Evolutionary conservation across 2,329 filamentous ascomycete species (phyloP).

Genomic region (Zymoseptoria pseudotritici): DNA sequence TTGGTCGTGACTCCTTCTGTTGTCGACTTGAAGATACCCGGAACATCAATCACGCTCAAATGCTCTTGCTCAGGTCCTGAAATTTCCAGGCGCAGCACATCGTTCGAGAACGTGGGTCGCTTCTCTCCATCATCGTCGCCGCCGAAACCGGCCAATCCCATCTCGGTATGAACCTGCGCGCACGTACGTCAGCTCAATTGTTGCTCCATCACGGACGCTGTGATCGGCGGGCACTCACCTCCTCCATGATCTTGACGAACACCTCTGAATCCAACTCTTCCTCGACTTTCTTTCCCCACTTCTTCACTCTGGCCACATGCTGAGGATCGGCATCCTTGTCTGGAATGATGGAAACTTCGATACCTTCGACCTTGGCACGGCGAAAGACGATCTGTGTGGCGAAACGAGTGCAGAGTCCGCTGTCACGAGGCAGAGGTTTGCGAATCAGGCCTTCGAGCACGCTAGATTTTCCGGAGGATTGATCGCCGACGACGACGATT

Average conservation of each 20-base stretch:
- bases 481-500: slow-evolving; percentile 53
- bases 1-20: slow-evolving; percentile 31
- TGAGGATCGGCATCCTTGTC: slow-evolving; percentile 10
- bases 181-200: slow-evolving; percentile 1
- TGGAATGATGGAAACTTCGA: slow-evolving; percentile 19
- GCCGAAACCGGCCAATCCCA: slow-evolving; percentile 9
- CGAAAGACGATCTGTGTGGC: slow-evolving; percentile 25
- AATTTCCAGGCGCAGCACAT: slow-evolving; percentile 25
- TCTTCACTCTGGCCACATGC: slow-evolving; percentile 4
- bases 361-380: slow-evolving; percentile 4
- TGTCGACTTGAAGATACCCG: slow-evolving; percentile 29
- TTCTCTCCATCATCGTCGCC: slow-evolving; percentile 1
- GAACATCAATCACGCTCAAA: slow-evolving; percentile 26
- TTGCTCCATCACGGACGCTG: background rate
- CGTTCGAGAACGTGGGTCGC: slow-evolving; percentile 22
- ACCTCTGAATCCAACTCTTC: slow-evolving; percentile 11
- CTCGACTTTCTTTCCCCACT: slow-evolving; percentile 7
- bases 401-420: slow-evolving; percentile 47
- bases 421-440: slow-evolving; percentile 47
- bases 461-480: slow-evolving; percentile 55
- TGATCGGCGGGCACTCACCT: slow-evolving; percentile 6
- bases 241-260: slow-evolving; percentile 19
- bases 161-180: slow-evolving; percentile 9
- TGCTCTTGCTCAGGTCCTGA: slow-evolving; percentile 23
- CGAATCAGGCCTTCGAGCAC: slow-evolving; percentile 57